A percentile compares a stretch with the other conserved stretches of the same genome.
Evolutionary conservation across 202 grass and related monocot species (phyloP).

Genomic region (Setaria viridis): DNA sequence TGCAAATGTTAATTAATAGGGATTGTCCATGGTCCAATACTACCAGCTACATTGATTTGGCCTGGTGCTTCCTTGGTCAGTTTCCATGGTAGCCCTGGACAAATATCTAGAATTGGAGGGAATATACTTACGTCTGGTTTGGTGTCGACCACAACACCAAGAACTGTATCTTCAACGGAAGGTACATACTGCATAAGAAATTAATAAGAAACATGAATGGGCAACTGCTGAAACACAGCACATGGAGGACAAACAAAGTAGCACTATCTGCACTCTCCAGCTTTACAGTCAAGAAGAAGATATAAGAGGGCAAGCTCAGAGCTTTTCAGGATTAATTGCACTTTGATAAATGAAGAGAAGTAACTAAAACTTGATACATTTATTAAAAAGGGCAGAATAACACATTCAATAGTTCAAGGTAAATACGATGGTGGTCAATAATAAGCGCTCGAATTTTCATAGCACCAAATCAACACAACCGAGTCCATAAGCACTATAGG

Average conservation of each 20-base stretch:
- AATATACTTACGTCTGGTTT: slow-evolving; percentile 84
- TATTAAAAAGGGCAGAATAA: neutral
- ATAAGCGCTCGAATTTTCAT: neutral
- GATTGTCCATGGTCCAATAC: neutral
- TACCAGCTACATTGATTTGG: neutral
- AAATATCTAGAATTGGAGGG: neutral
- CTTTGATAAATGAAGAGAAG: neutral
- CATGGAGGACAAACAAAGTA: slow-evolving; percentile 5
- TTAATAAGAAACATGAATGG: slow-evolving; percentile 27
- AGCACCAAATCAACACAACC: slow-evolving; percentile 20
- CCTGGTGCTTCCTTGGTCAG: neutral
- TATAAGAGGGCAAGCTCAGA: neutral
- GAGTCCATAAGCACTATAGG: neutral
- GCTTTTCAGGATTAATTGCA: neutral
- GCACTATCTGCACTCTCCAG: neutral
- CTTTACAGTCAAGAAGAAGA: slow-evolving; percentile 1
- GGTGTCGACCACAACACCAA: slow-evolving; percentile 83
- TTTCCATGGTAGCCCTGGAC: neutral
- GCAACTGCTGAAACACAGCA: slow-evolving; percentile 12
- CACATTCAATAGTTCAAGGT: neutral
- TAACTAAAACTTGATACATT: slow-evolving; percentile 1
- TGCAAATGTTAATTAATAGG: neutral
- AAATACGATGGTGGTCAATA: neutral
- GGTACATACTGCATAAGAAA: slow-evolving; percentile 70
- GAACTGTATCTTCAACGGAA: slow-evolving; percentile 70